Conservation (phyloP, 1,139 yeast species). For the Geotrichum aggregatum region DNA sequence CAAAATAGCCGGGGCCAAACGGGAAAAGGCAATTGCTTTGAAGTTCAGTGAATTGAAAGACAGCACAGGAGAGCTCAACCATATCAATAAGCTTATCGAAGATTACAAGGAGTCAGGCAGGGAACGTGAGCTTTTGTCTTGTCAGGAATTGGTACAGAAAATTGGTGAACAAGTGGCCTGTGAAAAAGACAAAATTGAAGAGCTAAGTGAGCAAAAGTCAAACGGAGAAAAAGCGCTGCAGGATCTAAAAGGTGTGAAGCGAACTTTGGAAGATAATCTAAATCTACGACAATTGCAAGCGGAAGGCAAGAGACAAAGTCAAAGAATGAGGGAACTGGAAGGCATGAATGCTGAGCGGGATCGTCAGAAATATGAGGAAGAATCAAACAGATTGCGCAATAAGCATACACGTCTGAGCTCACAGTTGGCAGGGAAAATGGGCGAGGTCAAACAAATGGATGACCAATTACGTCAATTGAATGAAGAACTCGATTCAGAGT, state of each 20-base stretch:
- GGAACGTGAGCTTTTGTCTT: slow-evolving; percentile 19
- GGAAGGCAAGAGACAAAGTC: slow-evolving; percentile 14
- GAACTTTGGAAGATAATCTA: slow-evolving; percentile 53
- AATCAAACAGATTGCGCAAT: slow-evolving; percentile 53
- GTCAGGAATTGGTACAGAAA: slow-evolving; percentile 23
- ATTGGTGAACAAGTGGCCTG: slow-evolving; percentile 13
- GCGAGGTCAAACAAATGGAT: slow-evolving; percentile 79
- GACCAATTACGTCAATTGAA: slow-evolving; percentile 60
- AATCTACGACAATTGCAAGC: slow-evolving; percentile 48
- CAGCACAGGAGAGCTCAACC: slow-evolving; percentile 22
- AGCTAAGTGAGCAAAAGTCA: slow-evolving; percentile 24
- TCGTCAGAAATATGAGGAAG: slow-evolving; percentile 59
- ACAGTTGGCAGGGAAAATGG: slow-evolving; percentile 70
- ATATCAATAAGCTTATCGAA: slow-evolving; percentile 19
- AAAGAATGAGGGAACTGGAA: slow-evolving; percentile 45
- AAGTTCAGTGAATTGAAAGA: slow-evolving; percentile 20
- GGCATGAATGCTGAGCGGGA: slow-evolving; percentile 60
- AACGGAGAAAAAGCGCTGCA: slow-evolving; percentile 41
- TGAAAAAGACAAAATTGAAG: slow-evolving; percentile 26
- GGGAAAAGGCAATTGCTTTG: slow-evolving; percentile 22
- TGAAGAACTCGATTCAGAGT: slow-evolving; percentile 64
- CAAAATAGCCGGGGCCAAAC: slow-evolving; percentile 22
- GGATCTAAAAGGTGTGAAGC: slow-evolving; percentile 51
- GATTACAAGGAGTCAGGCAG: slow-evolving; percentile 21
- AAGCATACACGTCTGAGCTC: slow-evolving; percentile 57